phyloP scores from a whole-genome alignment of 805 yeast species.

The Crinitomyces ghanaensis region DNA sequence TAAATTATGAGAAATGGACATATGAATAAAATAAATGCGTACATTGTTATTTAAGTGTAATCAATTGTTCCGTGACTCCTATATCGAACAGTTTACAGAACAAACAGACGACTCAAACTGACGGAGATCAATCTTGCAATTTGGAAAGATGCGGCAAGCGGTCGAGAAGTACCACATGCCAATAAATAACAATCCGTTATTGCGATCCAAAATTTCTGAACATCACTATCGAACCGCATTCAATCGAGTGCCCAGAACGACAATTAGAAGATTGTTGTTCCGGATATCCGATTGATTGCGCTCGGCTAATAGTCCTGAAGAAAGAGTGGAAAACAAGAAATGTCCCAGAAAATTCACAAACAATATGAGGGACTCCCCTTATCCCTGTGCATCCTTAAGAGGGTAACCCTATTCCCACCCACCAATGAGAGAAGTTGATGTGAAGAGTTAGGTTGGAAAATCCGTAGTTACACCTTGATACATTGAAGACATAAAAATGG shows the following conservation, averaged over 20 bases:
- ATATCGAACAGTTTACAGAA: constrained; percentile 11
- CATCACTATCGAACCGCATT: background rate
- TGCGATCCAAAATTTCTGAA: background rate
- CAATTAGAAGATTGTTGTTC: background rate
- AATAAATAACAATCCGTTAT: background rate
- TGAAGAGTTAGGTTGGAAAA: too few relatives aligned
- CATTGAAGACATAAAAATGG: constrained; percentile 8
- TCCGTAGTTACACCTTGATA: constrained; percentile 1
- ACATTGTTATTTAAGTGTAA: too few relatives aligned
- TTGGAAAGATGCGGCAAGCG: constrained; percentile 1
- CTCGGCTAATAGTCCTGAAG: background rate
- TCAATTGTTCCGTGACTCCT: constrained; percentile 15
- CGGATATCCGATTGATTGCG: background rate
- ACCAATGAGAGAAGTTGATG: too few relatives aligned
- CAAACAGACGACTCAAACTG: constrained; percentile 17
- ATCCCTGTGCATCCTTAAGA: too few relatives aligned
- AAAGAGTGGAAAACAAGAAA: background rate
- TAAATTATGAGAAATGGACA: too few relatives aligned
- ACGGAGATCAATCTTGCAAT: constrained; percentile 10
- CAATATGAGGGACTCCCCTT: too few relatives aligned
- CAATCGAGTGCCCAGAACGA: background rate
- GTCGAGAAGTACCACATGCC: background rate
- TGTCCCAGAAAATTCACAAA: background rate
- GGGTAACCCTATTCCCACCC: too few relatives aligned
- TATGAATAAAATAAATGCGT: too few relatives aligned